A percentile compares a stretch with the other conserved stretches of the same genome.
These are phyloP conservation scores for Chaetomium tenue DNA, from an alignment of 495 filamentous ascomycete species.

Conservation along the genomic window DNA sequence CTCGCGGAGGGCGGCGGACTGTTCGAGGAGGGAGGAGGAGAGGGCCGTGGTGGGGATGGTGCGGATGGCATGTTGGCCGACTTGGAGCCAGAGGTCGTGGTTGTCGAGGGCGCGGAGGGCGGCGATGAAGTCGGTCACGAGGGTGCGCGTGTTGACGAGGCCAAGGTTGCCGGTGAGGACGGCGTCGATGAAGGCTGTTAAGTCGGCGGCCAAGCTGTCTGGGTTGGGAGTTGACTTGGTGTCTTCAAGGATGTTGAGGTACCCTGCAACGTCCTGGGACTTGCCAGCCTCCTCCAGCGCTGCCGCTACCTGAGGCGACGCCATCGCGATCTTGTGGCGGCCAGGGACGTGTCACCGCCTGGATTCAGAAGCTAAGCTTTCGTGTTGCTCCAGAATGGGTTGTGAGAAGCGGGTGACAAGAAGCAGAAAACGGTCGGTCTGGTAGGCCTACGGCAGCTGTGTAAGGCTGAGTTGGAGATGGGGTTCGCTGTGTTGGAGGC, in stretches of 20 bases:
- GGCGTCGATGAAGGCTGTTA: constrained; percentile 66
- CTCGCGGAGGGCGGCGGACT: constrained; percentile 77
- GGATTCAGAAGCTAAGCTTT: neutral
- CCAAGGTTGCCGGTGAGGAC: constrained; percentile 67
- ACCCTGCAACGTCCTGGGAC: constrained; percentile 51
- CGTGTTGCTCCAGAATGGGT: neutral
- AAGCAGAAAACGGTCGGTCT: neutral
- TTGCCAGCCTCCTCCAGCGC: constrained; percentile 43
- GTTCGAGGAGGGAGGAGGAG: constrained; percentile 74
- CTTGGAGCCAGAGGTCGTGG: constrained; percentile 62
- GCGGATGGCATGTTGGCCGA: constrained; percentile 65
- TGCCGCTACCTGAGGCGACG: constrained; percentile 42
- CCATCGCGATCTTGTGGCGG: constrained; percentile 20
- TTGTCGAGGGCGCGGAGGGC: constrained; percentile 56
- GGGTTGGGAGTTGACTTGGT: constrained; percentile 59
- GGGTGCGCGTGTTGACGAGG: constrained; percentile 69
- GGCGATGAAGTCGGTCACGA: constrained; percentile 66
- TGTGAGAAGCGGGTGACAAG: neutral
- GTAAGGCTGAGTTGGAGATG: constrained; percentile 12
- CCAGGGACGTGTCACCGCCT: neutral
- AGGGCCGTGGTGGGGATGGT: constrained; percentile 49
- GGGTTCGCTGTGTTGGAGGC: neutral
- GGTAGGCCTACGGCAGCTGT: neutral
- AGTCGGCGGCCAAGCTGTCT: constrained; percentile 57
- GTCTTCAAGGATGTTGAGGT: constrained; percentile 63